Conservation (phyloP, 2,329 filamentous ascomycete species). For the Nemania serpens region DNA sequence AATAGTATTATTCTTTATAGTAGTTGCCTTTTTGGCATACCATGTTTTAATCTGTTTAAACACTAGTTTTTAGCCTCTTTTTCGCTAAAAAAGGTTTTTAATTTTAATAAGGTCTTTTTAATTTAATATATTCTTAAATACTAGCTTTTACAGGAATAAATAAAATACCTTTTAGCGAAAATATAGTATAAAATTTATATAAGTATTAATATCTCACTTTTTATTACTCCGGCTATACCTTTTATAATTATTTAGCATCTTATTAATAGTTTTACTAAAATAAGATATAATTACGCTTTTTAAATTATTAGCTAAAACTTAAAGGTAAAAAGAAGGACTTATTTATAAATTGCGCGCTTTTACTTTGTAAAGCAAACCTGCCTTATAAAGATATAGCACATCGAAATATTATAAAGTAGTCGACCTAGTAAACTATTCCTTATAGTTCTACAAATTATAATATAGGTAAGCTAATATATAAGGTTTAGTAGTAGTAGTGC, state of each 20-base stretch:
- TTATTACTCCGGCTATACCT: no score
- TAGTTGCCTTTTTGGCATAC: neutral
- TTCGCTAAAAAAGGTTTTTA: neutral
- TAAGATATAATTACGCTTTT: conserved; percentile 8
- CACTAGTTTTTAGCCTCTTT: neutral
- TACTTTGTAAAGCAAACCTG: conserved; percentile 11
- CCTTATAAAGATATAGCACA: neutral
- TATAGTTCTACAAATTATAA: conserved; percentile 14
- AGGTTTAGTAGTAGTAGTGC: neutral
- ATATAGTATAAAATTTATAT: no score
- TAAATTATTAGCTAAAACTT: neutral
- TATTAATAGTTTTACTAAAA: conserved; percentile 3
- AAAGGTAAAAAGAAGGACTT: neutral
- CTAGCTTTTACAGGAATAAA: no score
- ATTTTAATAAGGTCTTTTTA: conserved; percentile 1
- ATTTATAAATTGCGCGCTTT: conserved; percentile 25
- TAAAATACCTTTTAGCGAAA: no score
- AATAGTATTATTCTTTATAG: neutral
- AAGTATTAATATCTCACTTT: no score
- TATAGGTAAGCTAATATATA: neutral
- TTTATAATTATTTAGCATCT: no score
- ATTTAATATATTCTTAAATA: conserved; percentile 6
- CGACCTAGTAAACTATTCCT: conserved; percentile 15
- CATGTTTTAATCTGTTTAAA: conserved; percentile 17
- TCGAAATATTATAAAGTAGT: conserved; percentile 18